phyloP scores from a whole-genome alignment of 768 basidiomycete genomes.

The Strobilomyces dryophilus region DNA sequence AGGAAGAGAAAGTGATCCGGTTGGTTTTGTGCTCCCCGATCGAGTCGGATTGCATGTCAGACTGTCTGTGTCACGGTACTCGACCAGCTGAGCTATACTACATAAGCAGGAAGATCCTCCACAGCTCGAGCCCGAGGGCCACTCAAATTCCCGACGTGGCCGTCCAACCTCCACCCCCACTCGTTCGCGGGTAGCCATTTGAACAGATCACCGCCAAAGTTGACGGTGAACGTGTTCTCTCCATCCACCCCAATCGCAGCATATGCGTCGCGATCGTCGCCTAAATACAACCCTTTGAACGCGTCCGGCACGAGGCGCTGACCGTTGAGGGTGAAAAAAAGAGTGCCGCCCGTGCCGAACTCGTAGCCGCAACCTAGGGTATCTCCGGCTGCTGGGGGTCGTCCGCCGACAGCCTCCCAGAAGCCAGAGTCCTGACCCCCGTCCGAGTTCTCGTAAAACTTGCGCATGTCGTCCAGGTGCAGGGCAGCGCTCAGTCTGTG shows the following conservation, averaged over 20 bases:
- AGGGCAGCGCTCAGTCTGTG: slow-evolving; percentile 60
- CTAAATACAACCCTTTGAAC: slow-evolving; percentile 46
- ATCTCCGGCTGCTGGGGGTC: slow-evolving; percentile 42
- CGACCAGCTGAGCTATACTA: background rate
- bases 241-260: slow-evolving; percentile 52
- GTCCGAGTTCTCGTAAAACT: slow-evolving; percentile 66
- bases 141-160: slow-evolving; percentile 49
- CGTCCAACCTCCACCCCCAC: slow-evolving; percentile 62
- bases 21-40: background rate
- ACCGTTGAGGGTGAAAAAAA: slow-evolving; percentile 62
- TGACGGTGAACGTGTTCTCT: slow-evolving; percentile 48
- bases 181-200: slow-evolving; percentile 63
- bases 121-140: slow-evolving; percentile 6
- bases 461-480: slow-evolving; percentile 68
- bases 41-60: slow-evolving; percentile 4
- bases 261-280: slow-evolving; percentile 50
- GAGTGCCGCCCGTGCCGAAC: slow-evolving; percentile 39
- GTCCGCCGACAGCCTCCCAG: slow-evolving; percentile 26
- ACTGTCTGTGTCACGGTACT: too few species aligned
- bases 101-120: slow-evolving; percentile 42
- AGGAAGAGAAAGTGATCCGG: background rate
- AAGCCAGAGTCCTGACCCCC: slow-evolving; percentile 53
- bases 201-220: slow-evolving; percentile 61
- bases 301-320: slow-evolving; percentile 45
- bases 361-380: slow-evolving; percentile 63